These are phyloP conservation scores for Fusarium dlaminii DNA, from an alignment of 2,329 filamentous ascomycete species.

Conservation along the genomic window DNA sequence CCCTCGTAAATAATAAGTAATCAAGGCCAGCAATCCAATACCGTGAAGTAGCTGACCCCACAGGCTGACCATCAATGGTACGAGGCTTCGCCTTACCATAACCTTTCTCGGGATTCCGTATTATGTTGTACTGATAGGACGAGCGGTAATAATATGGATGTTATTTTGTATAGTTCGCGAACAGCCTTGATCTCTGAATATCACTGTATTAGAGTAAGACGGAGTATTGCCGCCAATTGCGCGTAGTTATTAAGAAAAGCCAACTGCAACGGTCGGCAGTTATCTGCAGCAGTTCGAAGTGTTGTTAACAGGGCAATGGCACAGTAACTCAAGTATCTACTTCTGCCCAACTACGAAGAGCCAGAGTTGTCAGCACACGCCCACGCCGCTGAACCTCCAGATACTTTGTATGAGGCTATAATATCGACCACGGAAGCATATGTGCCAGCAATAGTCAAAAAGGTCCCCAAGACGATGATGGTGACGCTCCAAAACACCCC, in stretches of 20 bases:
- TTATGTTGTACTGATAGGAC: neutral
- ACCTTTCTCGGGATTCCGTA: neutral
- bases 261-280: accelerated
- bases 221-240: neutral
- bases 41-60: accelerated
- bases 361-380: conserved; percentile 56
- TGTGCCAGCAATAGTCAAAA: conserved; percentile 55
- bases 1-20: neutral
- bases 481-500: conserved; percentile 7
- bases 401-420: conserved; percentile 47
- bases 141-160: too few species aligned
- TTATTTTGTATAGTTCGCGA: too few species aligned
- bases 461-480: conserved; percentile 32
- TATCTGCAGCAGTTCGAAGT: too few species aligned
- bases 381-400: conserved; percentile 50
- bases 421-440: conserved; percentile 53
- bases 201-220: too few species aligned
- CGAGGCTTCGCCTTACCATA: too few species aligned
- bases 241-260: accelerated
- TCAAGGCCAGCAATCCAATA: neutral
- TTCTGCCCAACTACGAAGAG: neutral
- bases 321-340: accelerated
- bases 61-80: neutral
- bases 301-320: accelerated
- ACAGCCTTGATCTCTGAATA: too few species aligned